Conservation (phyloP, 2,329 filamentous ascomycete species). For the Aspergillus sp. region DNA sequence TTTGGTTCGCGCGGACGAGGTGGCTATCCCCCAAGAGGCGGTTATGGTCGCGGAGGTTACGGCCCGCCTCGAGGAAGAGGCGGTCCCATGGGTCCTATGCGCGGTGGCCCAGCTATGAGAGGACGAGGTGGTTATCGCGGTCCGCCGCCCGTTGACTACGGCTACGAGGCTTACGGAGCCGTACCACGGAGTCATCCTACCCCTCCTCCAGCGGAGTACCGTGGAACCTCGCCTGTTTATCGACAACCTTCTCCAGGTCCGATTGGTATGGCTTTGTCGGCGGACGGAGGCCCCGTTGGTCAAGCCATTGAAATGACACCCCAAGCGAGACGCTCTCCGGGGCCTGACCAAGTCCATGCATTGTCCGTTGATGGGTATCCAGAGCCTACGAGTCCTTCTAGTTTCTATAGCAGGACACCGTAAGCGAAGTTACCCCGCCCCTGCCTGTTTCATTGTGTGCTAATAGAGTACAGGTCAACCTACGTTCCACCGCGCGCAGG, state of each 20-base stretch:
- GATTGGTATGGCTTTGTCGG: conserved; percentile 29
- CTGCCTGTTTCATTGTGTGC: conserved; percentile 2
- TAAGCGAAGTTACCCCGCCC: conserved; percentile 44
- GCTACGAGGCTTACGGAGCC: conserved; percentile 29
- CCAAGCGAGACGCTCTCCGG: conserved; percentile 42
- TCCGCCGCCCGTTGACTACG: conserved; percentile 47
- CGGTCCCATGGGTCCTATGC: conserved; percentile 29
- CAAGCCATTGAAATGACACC: conserved; percentile 78
- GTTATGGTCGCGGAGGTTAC: conserved; percentile 37
- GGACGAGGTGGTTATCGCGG: conserved; percentile 39
- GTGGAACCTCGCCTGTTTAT: conserved; percentile 14
- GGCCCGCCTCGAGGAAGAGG: conserved; percentile 37
- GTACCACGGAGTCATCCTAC: conserved; percentile 14
- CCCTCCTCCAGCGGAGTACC: conserved; percentile 20
- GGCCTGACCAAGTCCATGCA: conserved; percentile 18
- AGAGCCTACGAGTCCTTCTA: conserved; percentile 53
- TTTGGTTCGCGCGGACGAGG: conserved; percentile 53
- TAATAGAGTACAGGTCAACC: conserved; percentile 14
- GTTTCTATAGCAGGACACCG: conserved; percentile 67
- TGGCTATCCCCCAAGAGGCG: conserved; percentile 44
- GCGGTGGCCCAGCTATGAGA: conserved; percentile 32
- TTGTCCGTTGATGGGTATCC: conserved; percentile 20
- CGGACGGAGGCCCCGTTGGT: conserved; percentile 43
- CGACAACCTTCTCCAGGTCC: conserved; percentile 27
- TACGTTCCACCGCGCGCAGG: conserved; percentile 44